Conservation (phyloP, 1,139 yeast genomes). For the Kluyveromyces sp. region DNA sequence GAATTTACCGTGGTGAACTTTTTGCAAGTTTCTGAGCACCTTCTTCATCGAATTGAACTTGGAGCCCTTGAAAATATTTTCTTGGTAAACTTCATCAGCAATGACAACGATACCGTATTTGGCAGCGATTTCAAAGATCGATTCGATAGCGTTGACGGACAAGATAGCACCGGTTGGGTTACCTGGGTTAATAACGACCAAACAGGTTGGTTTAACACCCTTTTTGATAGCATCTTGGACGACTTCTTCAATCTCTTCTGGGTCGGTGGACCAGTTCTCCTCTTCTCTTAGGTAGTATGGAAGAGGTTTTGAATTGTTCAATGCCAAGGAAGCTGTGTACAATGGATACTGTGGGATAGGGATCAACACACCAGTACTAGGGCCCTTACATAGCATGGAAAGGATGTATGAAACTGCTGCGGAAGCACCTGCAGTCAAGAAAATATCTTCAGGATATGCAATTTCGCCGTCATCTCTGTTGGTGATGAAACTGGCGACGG, state of each 20-base stretch:
- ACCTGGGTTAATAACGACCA: slow-evolving; percentile 95
- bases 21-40: slow-evolving; percentile 56
- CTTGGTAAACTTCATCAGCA: slow-evolving; percentile 98
- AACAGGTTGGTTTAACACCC: slow-evolving; percentile 62
- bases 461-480: slow-evolving; percentile 59
- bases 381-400: slow-evolving; percentile 59
- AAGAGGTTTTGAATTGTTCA: slow-evolving; percentile 71
- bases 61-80: slow-evolving; percentile 63
- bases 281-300: slow-evolving; percentile 84
- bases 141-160: slow-evolving; percentile 54
- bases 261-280: slow-evolving; percentile 76
- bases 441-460: slow-evolving; percentile 64
- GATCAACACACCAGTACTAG: slow-evolving; percentile 73
- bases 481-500: slow-evolving; percentile 73
- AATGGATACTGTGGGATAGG: slow-evolving; percentile 98
- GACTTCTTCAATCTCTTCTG: slow-evolving; percentile 52
- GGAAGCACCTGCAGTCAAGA: slow-evolving; percentile 89
- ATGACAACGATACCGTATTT: slow-evolving; percentile 75
- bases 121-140: slow-evolving; percentile 71
- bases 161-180: slow-evolving; percentile 93
- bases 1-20: slow-evolving; percentile 46
- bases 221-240: slow-evolving; percentile 44
- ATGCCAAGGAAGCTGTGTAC: slow-evolving; percentile 84
- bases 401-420: slow-evolving; percentile 76
- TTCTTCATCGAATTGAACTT: slow-evolving; percentile 58